Evolutionary conservation across 768 basidiomycete genomes (phyloP).

Genomic region (Phlegmacium glaucopus): DNA sequence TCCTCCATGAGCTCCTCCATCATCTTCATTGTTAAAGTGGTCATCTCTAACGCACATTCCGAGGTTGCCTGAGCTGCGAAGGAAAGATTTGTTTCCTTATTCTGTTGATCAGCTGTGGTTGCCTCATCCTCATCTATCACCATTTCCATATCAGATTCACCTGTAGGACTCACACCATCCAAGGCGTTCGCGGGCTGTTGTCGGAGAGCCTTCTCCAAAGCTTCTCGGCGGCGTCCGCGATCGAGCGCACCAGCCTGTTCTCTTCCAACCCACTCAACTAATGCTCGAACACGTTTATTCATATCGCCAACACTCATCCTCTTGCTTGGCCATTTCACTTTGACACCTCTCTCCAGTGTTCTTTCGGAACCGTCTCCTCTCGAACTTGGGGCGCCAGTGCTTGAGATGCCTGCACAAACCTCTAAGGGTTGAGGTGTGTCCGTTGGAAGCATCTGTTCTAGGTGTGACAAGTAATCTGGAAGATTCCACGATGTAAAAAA

Average conservation of each 20-base stretch:
- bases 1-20: constrained; percentile 94
- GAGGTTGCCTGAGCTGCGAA: constrained; percentile 17
- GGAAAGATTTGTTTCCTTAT: constrained; percentile 1
- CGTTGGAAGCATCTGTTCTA: constrained; percentile 79
- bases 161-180: constrained; percentile 2
- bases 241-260: constrained; percentile 78
- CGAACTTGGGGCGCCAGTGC: constrained; percentile 20
- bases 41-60: constrained; percentile 22
- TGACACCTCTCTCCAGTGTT: constrained; percentile 72
- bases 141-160: constrained; percentile 11
- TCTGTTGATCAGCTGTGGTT: constrained; percentile 1
- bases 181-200: constrained; percentile 22
- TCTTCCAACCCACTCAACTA: constrained; percentile 93
- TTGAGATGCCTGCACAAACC: constrained; percentile 48
- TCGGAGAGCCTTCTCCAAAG: constrained; percentile 55
- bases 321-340: constrained; percentile 92
- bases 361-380: constrained; percentile 56
- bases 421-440: constrained; percentile 72
- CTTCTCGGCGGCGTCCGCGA: constrained; percentile 63
- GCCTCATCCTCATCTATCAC: constrained; percentile 15
- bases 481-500: constrained; percentile 85
- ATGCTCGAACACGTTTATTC: constrained; percentile 88
- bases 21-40: constrained; percentile 62
- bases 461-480: constrained; percentile 89
- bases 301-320: constrained; percentile 96